phyloP scores from a whole-genome alignment of 495 filamentous ascomycete genomes.

The Neurospora sublineolata region DNA sequence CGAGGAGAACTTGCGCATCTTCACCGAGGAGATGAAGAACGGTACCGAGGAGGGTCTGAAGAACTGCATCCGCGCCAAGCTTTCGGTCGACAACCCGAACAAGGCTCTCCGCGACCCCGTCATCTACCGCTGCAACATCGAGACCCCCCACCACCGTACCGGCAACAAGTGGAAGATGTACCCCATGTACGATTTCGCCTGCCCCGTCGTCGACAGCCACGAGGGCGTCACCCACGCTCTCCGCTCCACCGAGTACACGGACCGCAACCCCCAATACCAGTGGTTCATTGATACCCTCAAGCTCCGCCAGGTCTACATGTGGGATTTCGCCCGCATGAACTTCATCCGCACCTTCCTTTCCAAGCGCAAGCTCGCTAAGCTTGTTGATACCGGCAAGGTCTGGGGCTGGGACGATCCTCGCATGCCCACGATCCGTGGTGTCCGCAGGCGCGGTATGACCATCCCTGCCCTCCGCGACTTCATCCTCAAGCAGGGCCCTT shows the following conservation, averaged over 20 bases:
- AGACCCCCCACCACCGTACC: conserved; percentile 75
- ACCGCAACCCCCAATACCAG: conserved; percentile 93
- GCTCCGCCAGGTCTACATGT: conserved; percentile 82
- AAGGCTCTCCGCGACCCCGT: conserved; percentile 85
- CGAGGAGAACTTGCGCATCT: conserved; percentile 68
- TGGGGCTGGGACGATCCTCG: conserved; percentile 92
- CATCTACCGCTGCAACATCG: conserved; percentile 80
- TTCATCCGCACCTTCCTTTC: conserved; percentile 83
- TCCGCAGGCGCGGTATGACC: conserved; percentile 81
- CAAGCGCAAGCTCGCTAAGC: conserved; percentile 90
- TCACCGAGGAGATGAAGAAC: conserved; percentile 75
- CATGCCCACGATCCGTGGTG: conserved; percentile 89
- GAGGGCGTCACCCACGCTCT: conserved; percentile 94
- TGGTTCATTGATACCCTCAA: conserved; percentile 86
- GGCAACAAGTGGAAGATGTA: conserved; percentile 88
- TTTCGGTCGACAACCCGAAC: conserved; percentile 72
- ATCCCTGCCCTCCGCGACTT: conserved; percentile 81
- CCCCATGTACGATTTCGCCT: conserved; percentile 91
- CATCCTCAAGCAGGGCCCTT: conserved; percentile 85
- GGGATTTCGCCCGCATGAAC: conserved; percentile 97
- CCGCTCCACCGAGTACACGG: conserved; percentile 91
- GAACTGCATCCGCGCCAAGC: conserved; percentile 85
- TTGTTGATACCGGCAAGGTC: conserved; percentile 76
- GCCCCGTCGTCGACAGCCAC: conserved; percentile 78
- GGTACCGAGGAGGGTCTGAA: conserved; percentile 61